phyloP scores from a whole-genome alignment of 768 basidiomycete species.

The Tephrocybe sp. region DNA sequence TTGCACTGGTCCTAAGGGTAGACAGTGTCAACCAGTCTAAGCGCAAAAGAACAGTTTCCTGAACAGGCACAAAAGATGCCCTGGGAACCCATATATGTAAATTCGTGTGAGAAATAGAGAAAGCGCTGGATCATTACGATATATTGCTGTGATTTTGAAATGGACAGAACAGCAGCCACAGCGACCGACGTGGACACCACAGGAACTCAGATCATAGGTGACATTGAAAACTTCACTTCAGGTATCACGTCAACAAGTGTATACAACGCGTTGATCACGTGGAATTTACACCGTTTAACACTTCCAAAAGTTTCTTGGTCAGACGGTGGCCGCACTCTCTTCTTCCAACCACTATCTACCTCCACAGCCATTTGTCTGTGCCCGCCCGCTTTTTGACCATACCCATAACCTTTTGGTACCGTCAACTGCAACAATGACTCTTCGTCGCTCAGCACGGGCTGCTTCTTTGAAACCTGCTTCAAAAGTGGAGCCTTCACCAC shows the following conservation, averaged over 20 bases:
- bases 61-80: not conserved
- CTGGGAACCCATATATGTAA: not conserved
- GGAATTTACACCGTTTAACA: slow-evolving; percentile 16
- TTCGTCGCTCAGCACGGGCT: slow-evolving; percentile 54
- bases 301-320: not conserved
- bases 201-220: too few relatives aligned
- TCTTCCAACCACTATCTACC: slow-evolving; percentile 12
- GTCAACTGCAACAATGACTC: slow-evolving; percentile 31
- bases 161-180: too few relatives aligned
- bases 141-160: not conserved
- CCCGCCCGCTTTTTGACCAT: slow-evolving; percentile 2
- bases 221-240: not conserved
- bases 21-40: not conserved
- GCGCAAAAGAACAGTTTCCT: not conserved
- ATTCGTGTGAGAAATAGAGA: not conserved
- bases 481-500: slow-evolving; percentile 36
- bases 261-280: slow-evolving; percentile 45
- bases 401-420: slow-evolving; percentile 9
- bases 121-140: not conserved
- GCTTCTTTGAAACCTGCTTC: slow-evolving; percentile 42
- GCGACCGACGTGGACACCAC: too few relatives aligned
- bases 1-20: too few relatives aligned
- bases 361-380: not conserved
- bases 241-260: slow-evolving; percentile 19
- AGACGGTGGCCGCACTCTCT: slow-evolving; percentile 8